These are phyloP conservation scores for Puccinellia tenuiflora DNA, from an alignment of 176 grass and related monocot species.

Conservation along the genomic window DNA sequence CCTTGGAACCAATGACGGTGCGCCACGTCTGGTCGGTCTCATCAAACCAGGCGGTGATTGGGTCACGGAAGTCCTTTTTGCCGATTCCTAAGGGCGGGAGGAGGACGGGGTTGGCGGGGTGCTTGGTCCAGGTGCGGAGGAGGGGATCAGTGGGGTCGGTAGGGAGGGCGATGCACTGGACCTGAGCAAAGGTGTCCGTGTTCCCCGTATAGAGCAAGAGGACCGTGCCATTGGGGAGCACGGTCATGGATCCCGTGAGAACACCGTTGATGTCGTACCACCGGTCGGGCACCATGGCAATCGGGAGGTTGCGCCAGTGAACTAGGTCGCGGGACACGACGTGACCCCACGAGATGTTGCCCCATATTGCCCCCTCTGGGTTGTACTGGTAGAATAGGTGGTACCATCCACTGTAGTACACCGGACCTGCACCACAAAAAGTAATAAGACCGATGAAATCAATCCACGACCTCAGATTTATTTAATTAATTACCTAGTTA, in stretches of 20 bases:
- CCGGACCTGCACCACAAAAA: background rate
- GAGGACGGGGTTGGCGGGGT: background rate
- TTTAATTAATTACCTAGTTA: too few species aligned
- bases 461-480: too few species aligned
- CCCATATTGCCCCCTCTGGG: background rate
- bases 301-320: background rate
- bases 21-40: background rate
- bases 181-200: background rate
- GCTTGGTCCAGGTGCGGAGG: background rate
- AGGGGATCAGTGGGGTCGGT: background rate
- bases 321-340: background rate
- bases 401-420: background rate
- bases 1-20: background rate
- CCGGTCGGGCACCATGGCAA: background rate
- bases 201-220: background rate
- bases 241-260: background rate
- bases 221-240: background rate
- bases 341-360: background rate
- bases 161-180: background rate
- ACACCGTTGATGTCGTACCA: background rate
- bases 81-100: background rate
- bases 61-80: background rate
- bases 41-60: background rate
- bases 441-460: too few species aligned
- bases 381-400: conserved; percentile 7